These are phyloP conservation scores for Plectosphaerella plurivora DNA, from an alignment of 2,329 filamentous ascomycete species.

Conservation along the genomic window DNA sequence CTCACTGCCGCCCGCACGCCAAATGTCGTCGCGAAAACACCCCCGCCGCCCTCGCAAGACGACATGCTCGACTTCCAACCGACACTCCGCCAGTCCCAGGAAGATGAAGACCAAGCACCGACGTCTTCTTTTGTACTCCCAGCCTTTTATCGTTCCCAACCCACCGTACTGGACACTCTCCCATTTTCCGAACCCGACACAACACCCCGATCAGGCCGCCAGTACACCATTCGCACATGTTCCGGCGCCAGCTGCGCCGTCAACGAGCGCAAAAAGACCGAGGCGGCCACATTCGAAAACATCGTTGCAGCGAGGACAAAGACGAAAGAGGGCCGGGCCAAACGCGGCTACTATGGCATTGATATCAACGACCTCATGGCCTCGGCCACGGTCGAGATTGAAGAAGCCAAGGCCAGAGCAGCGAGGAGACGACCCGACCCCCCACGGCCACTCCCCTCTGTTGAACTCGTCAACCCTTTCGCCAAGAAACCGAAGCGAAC, in stretches of 20 bases:
- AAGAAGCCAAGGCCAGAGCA: conserved; percentile 21
- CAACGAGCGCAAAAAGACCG: conserved; percentile 43
- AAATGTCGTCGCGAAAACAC: neutral
- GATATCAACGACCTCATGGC: conserved; percentile 83
- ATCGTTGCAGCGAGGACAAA: conserved; percentile 65
- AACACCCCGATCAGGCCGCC: conserved; percentile 18
- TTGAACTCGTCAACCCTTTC: conserved; percentile 28
- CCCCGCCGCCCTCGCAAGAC: neutral
- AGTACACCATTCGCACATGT: conserved; percentile 47
- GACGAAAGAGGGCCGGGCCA: conserved; percentile 63
- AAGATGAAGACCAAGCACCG: too few species aligned
- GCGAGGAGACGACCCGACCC: conserved; percentile 14
- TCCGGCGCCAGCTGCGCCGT: conserved; percentile 54
- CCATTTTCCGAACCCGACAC: conserved; percentile 4
- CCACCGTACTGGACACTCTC: neutral
- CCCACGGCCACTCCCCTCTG: conserved; percentile 32
- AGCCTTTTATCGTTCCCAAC: too few species aligned
- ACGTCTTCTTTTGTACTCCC: too few species aligned
- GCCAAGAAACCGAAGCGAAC: conserved; percentile 42
- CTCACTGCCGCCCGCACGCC: neutral
- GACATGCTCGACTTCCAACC: neutral
- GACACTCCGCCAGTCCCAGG: neutral
- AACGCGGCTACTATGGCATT: conserved; percentile 83
- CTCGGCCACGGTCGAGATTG: conserved; percentile 58
- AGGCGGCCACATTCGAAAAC: conserved; percentile 55